Evolutionary conservation across 2,329 filamentous ascomycete species (phyloP).

Genomic region (Ascochyta fabae): DNA sequence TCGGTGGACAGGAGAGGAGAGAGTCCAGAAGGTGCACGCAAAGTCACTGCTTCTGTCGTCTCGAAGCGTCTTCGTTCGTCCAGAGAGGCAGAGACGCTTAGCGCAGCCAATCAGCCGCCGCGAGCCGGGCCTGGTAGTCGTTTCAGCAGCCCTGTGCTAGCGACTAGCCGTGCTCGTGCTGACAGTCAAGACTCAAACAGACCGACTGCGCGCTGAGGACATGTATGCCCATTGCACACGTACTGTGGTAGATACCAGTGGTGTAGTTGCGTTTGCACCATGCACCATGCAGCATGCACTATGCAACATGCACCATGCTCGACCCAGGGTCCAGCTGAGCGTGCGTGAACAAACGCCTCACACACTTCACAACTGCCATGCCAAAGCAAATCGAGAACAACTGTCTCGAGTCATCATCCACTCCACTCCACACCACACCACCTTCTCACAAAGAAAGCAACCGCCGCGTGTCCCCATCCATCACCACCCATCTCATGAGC

Average conservation of each 20-base stretch:
- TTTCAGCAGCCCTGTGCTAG: constrained; percentile 11
- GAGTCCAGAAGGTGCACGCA: not conserved
- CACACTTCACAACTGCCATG: too few species aligned
- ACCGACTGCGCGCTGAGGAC: too few species aligned
- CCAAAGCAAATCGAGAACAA: too few species aligned
- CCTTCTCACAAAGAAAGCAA: not conserved
- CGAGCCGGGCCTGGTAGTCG: not conserved
- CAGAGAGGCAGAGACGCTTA: not conserved
- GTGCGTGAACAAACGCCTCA: not conserved
- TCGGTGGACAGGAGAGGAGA: constrained; percentile 1
- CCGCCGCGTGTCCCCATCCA: constrained; percentile 4
- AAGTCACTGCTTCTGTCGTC: not conserved
- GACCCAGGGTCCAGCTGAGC: too few species aligned
- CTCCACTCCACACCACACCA: not conserved
- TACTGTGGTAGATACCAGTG: too few species aligned
- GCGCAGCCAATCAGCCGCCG: constrained; percentile 3
- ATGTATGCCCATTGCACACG: too few species aligned
- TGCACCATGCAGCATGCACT: too few species aligned
- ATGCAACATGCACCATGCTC: too few species aligned
- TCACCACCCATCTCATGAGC: too few species aligned
- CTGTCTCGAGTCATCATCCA: not conserved
- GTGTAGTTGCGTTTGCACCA: too few species aligned
- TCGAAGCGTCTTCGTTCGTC: not conserved
- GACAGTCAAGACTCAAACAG: constrained; percentile 1
- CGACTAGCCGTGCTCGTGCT: constrained; percentile 1